Evolutionary conservation across 2,329 filamentous ascomycete genomes (phyloP), one percentile per base, ranked within the genome.

Genomic region (Teratosphaeria pseudoeucalypti): DNA sequence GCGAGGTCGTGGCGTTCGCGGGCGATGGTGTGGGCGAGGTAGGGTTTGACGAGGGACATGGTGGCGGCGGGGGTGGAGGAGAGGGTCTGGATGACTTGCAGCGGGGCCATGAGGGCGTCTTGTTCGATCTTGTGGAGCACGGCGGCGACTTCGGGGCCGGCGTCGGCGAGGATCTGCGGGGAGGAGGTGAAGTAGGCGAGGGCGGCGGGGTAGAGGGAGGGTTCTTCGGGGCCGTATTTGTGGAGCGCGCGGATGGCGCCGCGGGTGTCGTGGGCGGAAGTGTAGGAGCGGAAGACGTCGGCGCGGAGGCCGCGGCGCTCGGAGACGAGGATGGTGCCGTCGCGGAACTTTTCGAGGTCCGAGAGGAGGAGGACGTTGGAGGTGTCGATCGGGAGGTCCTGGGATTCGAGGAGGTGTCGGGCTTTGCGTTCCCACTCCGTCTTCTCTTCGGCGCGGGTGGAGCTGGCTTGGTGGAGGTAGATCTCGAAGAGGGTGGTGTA

Each of bases 401-500:
- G 85, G 16, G 85, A 85, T 69, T 94, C 87, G 59, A 99, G 92
- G 27, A 97, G 82, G 62, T 85, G 86, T 76, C 94, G 96, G 0
- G 94, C 94, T 72, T 95, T 96, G 52, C 81, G 81, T 70, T 96
- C 90, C 92, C 94, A 99, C 64, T 87, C 83, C 66, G 88, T 83
- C 64, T 87, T 85, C 63, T 91, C 81, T 37, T 73, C 71, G 73
- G 86, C 86, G 68, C 86, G 89, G 68, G 87, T 87, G 60, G 86
- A 84, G 61, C 85, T 88, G 26, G 92, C 89, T 67, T 91, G 94
- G 73, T 95, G 89, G 9, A 99, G 79, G 70, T 97, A 99, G 88
- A 99, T 97, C 73, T 99, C 95, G 70, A 99, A 97, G 14, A 99
- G 74, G 0, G 95, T 96, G 0, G 92, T 97, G 70, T 94, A 94